Percentiles rank a stretch among this genome's conserved stretches.
phyloP scores from a whole-genome alignment of 1,284 basidiomycete species.

The Rhodotorula sp. region DNA sequence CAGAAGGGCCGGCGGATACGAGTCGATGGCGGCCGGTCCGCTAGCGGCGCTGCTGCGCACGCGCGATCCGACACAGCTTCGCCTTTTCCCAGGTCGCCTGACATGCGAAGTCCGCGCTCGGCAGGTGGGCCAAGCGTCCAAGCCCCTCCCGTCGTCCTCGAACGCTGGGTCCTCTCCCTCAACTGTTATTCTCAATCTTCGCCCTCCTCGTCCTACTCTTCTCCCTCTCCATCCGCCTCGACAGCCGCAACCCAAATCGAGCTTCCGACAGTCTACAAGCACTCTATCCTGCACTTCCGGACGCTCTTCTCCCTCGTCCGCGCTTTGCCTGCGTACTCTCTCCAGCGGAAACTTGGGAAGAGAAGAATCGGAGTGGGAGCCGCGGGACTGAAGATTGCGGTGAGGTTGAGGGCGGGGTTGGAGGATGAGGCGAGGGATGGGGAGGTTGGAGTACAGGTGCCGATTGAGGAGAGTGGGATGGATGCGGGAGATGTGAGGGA shows the following conservation, averaged over 20 bases:
- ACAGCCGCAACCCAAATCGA: slow-evolving; percentile 36
- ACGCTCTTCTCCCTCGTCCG: slow-evolving; percentile 45
- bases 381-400: slow-evolving; percentile 24
- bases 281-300: slow-evolving; percentile 48
- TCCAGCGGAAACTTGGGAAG: slow-evolving; percentile 41
- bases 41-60: not conserved
- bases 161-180: slow-evolving; percentile 38
- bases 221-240: not conserved
- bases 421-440: not conserved
- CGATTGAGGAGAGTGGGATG: slow-evolving; percentile 9
- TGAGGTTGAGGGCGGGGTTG: not conserved
- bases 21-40: slow-evolving; percentile 19
- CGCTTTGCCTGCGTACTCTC: slow-evolving; percentile 43
- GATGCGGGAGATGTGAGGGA: not conserved
- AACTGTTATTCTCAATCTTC: not conserved
- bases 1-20: slow-evolving; percentile 32
- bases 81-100: not conserved
- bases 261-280: slow-evolving; percentile 49
- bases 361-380: slow-evolving; percentile 10
- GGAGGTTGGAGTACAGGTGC: slow-evolving; percentile 22
- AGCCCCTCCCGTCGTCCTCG: slow-evolving; percentile 37
- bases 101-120: not conserved
- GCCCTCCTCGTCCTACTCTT: not conserved
- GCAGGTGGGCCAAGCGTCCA: too few relatives aligned
- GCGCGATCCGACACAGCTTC: not conserved